phyloP scores from a whole-genome alignment of 2,329 filamentous ascomycete genomes.

The Tympanopsis confertula region DNA sequence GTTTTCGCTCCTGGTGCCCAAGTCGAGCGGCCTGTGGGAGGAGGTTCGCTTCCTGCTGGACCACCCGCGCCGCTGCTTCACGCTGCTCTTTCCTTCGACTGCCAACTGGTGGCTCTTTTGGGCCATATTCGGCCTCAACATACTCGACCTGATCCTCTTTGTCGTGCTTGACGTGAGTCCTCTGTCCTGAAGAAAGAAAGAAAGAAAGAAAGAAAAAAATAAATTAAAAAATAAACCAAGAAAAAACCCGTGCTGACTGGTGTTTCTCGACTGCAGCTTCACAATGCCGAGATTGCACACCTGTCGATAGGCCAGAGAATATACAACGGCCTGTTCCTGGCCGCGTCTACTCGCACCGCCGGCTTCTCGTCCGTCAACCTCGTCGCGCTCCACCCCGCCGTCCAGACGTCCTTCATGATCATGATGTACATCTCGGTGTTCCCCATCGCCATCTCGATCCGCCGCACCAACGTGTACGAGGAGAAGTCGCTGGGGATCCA shows the following conservation, averaged over 20 bases:
- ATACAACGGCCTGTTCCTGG: constrained; percentile 81
- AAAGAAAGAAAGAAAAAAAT: too few species aligned
- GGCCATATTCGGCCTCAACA: constrained; percentile 72
- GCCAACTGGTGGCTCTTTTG: constrained; percentile 95
- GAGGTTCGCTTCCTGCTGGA: constrained; percentile 84
- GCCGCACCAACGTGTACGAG: constrained; percentile 91
- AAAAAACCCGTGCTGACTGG: too few species aligned
- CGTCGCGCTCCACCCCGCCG: constrained; percentile 69
- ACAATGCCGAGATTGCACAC: constrained; percentile 54
- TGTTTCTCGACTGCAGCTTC: too few species aligned
- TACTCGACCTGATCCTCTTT: constrained; percentile 78
- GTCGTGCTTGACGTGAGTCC: constrained; percentile 75
- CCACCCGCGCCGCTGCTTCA: constrained; percentile 92
- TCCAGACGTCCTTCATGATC: constrained; percentile 86
- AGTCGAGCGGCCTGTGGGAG: constrained; percentile 66
- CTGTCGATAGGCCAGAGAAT: constrained; percentile 66
- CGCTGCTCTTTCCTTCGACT: constrained; percentile 75
- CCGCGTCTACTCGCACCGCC: constrained; percentile 77
- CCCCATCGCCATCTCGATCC: constrained; percentile 89
- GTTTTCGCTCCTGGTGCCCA: constrained; percentile 52
- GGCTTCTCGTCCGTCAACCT: constrained; percentile 78
- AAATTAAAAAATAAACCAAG: too few species aligned
- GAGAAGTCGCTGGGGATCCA: constrained; percentile 71
- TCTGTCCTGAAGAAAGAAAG: too few species aligned
- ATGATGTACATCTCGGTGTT: constrained; percentile 99